Conservation (phyloP, 495 filamentous ascomycete genomes). For the Parathielavia hyrcaniae region DNA sequence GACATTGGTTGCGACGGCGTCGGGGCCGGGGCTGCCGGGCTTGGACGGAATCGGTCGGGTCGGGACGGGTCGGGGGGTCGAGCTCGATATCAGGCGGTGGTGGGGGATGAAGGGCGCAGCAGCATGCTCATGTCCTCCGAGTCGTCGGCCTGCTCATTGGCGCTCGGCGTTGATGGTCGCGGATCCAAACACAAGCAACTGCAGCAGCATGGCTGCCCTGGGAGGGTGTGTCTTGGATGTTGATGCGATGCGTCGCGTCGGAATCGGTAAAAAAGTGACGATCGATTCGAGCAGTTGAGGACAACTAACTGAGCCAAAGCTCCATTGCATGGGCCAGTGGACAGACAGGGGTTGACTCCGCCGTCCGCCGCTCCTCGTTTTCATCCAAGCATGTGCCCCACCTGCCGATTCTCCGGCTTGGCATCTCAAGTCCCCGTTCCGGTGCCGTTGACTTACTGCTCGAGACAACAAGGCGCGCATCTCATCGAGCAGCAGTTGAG, state of each 20-base stretch:
- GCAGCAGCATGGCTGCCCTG: slow-evolving; percentile 24
- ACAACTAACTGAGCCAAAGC: slow-evolving; percentile 26
- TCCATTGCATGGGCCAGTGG: slow-evolving; percentile 18
- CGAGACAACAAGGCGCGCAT: no score
- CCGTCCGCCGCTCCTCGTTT: slow-evolving; percentile 11
- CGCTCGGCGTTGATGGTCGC: slow-evolving; percentile 4
- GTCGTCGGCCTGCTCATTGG: slow-evolving; percentile 11
- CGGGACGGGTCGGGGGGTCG: neutral
- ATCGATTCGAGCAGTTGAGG: slow-evolving; percentile 7
- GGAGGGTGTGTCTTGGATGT: neutral
- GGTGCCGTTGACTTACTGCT: neutral
- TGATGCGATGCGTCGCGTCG: neutral
- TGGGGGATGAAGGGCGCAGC: slow-evolving; percentile 15
- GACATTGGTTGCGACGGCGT: slow-evolving; percentile 37
- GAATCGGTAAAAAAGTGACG: neutral
- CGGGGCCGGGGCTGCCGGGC: slow-evolving; percentile 13
- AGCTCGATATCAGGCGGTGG: slow-evolving; percentile 16
- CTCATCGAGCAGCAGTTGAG: no score
- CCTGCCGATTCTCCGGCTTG: slow-evolving; percentile 27
- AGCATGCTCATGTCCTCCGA: slow-evolving; percentile 25
- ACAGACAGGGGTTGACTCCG: slow-evolving; percentile 8
- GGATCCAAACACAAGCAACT: slow-evolving; percentile 7
- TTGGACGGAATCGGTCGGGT: slow-evolving; percentile 18
- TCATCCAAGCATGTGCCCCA: slow-evolving; percentile 15
- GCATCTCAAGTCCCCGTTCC: neutral